Evolutionary conservation across 2,329 filamentous ascomycete species (phyloP).

Genomic region (Fusarium kyushuense): DNA sequence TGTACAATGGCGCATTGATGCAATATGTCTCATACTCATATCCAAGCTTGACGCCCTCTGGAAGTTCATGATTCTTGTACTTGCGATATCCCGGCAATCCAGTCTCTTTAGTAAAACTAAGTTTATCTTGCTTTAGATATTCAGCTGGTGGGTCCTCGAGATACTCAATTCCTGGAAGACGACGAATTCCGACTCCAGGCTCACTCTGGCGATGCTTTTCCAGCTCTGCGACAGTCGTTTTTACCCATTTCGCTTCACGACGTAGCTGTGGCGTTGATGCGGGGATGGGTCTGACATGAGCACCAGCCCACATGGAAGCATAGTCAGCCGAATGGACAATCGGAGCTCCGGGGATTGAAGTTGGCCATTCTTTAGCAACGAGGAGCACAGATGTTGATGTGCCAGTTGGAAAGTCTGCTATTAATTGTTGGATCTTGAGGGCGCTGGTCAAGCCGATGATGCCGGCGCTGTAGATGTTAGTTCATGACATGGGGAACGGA

Average conservation of each 20-base stretch:
- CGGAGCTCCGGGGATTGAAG: constrained; percentile 50
- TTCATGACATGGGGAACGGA: accelerated
- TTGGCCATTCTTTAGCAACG: constrained; percentile 53
- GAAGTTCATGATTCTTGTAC: constrained; percentile 54
- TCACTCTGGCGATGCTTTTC: constrained; percentile 39
- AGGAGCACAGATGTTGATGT: constrained; percentile 41
- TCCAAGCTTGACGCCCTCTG: constrained; percentile 58
- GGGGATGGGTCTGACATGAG: constrained; percentile 66
- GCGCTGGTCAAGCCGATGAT: constrained; percentile 65
- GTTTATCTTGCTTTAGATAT: constrained; percentile 52
- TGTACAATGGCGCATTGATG: constrained; percentile 67
- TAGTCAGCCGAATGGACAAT: constrained; percentile 56
- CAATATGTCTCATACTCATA: constrained; percentile 67
- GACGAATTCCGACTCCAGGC: constrained; percentile 60
- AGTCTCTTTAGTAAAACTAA: constrained; percentile 47
- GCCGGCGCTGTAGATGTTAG: constrained; percentile 58
- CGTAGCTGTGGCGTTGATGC: constrained; percentile 50
- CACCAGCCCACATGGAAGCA: constrained; percentile 69
- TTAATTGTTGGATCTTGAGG: constrained; percentile 56
- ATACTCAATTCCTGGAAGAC: constrained; percentile 64
- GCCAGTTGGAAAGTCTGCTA: constrained; percentile 10
- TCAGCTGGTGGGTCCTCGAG: constrained; percentile 59
- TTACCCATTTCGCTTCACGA: constrained; percentile 52
- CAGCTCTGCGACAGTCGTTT: constrained; percentile 46
- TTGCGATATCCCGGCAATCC: constrained; percentile 47